These are phyloP conservation scores for Apiospora rasikravindrae DNA, from an alignment of 2,329 filamentous ascomycete genomes.

Conservation along the genomic window DNA sequence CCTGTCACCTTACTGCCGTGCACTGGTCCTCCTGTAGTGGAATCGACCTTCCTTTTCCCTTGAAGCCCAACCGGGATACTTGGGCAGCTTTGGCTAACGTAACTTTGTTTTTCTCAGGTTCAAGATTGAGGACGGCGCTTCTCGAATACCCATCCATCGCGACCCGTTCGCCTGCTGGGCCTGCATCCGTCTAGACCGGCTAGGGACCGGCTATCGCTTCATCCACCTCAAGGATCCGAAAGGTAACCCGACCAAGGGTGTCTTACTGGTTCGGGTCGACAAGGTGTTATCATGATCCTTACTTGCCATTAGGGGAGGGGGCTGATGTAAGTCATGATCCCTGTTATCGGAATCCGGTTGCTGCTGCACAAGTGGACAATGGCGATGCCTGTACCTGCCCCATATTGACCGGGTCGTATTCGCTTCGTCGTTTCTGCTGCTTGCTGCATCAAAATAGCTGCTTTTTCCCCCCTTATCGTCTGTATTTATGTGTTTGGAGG, in stretches of 20 bases:
- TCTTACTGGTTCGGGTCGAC: constrained; percentile 58
- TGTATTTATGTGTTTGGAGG: neutral
- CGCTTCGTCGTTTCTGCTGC: neutral
- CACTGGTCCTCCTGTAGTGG: neutral
- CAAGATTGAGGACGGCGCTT: constrained; percentile 56
- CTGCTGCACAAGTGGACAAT: neutral
- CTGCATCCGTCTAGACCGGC: constrained; percentile 64
- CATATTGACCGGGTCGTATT: neutral
- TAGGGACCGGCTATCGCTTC: constrained; percentile 61
- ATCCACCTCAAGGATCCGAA: constrained; percentile 54
- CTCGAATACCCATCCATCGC: constrained; percentile 40
- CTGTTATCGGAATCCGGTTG: neutral
- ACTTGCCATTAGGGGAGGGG: neutral
- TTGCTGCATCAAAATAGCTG: neutral
- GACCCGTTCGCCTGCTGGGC: constrained; percentile 57
- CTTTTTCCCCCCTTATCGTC: neutral
- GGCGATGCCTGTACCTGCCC: neutral
- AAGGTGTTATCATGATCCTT: constrained; percentile 41
- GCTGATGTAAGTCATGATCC: neutral
- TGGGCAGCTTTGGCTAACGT: constrained; percentile 32
- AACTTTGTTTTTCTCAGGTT: constrained; percentile 46
- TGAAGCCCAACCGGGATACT: constrained; percentile 20
- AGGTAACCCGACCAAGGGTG: constrained; percentile 50
- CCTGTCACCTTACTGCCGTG: neutral
- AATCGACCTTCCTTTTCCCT: neutral